Evolutionary conservation across 306 rosid genomes (phyloP).

Genomic region (Rosa persica): DNA sequence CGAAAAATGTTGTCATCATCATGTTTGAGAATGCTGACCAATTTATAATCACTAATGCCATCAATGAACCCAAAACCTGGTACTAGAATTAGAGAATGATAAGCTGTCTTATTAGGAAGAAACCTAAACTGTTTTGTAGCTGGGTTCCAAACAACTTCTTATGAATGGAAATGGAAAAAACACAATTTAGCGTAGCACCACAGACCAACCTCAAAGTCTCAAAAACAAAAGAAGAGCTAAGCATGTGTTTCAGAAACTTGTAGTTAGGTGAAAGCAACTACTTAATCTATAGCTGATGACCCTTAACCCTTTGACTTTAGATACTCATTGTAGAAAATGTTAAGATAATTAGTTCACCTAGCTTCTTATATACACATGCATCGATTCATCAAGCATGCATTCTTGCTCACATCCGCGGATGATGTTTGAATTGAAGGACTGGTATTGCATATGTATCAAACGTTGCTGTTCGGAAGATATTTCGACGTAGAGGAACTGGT

Average conservation of each 20-base stretch:
- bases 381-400: not conserved
- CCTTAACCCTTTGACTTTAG: not conserved
- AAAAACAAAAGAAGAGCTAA: not conserved
- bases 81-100: too few species aligned
- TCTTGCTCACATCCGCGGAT: conserved; percentile 10
- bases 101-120: too few species aligned
- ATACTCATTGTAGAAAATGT: not conserved
- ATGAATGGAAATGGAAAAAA: too few species aligned
- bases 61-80: too few species aligned
- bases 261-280: not conserved
- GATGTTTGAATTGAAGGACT: conserved; percentile 49
- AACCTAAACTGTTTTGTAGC: too few species aligned
- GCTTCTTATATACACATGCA: too few species aligned
- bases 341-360: not conserved
- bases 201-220: not conserved
- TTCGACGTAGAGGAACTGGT: conserved; percentile 77
- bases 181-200: not conserved
- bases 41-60: too few species aligned
- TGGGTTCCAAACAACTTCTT: too few species aligned
- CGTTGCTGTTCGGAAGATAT: conserved; percentile 90
- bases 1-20: too few species aligned
- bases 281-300: not conserved
- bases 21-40: too few species aligned
- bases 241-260: not conserved
- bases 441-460: conserved; percentile 95